A percentile compares a stretch with the other conserved stretches of the same genome.
Conservation (phyloP, 208 protist species). For the Wallacemonas sp. region DNA sequence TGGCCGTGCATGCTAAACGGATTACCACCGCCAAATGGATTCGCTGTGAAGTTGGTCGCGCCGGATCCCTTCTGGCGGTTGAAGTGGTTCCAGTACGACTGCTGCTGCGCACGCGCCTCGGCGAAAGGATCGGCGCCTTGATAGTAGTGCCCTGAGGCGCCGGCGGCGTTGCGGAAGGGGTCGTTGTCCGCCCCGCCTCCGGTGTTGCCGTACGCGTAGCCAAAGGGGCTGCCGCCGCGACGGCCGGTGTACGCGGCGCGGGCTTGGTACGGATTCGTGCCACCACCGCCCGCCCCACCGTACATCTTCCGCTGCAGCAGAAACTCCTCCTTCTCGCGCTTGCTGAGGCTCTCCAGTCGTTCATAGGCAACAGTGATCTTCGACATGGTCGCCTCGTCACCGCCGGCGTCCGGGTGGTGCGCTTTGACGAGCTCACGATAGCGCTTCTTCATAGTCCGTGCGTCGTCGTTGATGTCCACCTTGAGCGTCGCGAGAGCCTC, state of each 20-base stretch:
- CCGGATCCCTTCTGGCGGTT: background rate
- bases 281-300: slow-evolving; percentile 25
- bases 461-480: slow-evolving; percentile 36
- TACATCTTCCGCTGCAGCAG: slow-evolving; percentile 35
- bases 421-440: slow-evolving; percentile 71
- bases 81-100: slow-evolving; percentile 55
- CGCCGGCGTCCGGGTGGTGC: slow-evolving; percentile 82
- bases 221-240: slow-evolving; percentile 13
- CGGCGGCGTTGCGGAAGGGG: slow-evolving; percentile 12
- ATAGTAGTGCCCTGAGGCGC: slow-evolving; percentile 22
- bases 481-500: slow-evolving; percentile 55
- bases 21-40: slow-evolving; percentile 49
- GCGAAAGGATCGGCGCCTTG: slow-evolving; percentile 40
- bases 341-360: slow-evolving; percentile 40
- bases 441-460: slow-evolving; percentile 46
- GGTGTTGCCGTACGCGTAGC: slow-evolving; percentile 13
- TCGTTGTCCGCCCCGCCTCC: slow-evolving; percentile 12
- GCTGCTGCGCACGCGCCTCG: slow-evolving; percentile 19
- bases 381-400: slow-evolving; percentile 64
- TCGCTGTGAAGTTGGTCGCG: slow-evolving; percentile 32
- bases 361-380: slow-evolving; percentile 84
- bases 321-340: slow-evolving; percentile 66
- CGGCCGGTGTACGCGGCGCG: background rate
- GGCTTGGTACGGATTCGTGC: background rate
- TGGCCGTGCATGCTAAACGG: slow-evolving; percentile 56